phyloP scores from a whole-genome alignment of 1,139 yeast genomes.

The Geotrichum europaeum region DNA sequence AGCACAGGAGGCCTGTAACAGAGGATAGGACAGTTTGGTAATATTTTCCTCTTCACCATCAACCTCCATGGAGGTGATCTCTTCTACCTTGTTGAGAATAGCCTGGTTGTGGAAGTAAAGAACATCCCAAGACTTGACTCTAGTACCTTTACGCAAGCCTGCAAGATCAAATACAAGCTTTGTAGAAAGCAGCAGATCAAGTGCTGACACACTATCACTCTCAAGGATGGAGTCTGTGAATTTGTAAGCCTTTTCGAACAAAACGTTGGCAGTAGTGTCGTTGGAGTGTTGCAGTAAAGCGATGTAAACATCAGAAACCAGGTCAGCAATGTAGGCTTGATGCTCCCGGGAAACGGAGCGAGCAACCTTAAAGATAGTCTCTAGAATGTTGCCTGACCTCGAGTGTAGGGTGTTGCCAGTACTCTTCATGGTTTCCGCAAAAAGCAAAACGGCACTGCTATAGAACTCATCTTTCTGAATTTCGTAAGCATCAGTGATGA shows the following conservation, averaged over 20 bases:
- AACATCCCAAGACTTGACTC: conserved; percentile 35
- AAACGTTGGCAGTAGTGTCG: conserved; percentile 44
- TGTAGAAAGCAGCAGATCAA: conserved; percentile 17
- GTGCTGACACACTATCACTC: background rate
- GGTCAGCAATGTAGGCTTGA: conserved; percentile 18
- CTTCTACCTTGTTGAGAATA: conserved; percentile 4
- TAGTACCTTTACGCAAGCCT: conserved; percentile 37
- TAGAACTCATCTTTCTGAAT: conserved; percentile 40
- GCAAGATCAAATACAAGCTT: conserved; percentile 29
- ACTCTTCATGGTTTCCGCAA: conserved; percentile 70
- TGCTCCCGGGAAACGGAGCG: conserved; percentile 18
- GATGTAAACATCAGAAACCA: conserved; percentile 24
- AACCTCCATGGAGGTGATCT: background rate
- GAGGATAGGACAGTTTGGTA: conserved; percentile 1
- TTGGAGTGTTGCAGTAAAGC: conserved; percentile 60
- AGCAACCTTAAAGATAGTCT: conserved; percentile 25
- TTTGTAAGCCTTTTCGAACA: conserved; percentile 31
- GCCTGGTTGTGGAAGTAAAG: conserved; percentile 19
- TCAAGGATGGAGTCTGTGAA: conserved; percentile 20
- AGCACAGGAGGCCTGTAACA: conserved; percentile 15
- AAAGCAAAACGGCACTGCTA: conserved; percentile 54
- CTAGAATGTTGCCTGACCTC: conserved; percentile 49
- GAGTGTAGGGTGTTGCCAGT: conserved; percentile 73
- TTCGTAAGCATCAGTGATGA: conserved; percentile 45
- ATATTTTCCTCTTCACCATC: background rate